phyloP scores from a whole-genome alignment of 75 land plant species.

The Cryptomeria japonica region DNA sequence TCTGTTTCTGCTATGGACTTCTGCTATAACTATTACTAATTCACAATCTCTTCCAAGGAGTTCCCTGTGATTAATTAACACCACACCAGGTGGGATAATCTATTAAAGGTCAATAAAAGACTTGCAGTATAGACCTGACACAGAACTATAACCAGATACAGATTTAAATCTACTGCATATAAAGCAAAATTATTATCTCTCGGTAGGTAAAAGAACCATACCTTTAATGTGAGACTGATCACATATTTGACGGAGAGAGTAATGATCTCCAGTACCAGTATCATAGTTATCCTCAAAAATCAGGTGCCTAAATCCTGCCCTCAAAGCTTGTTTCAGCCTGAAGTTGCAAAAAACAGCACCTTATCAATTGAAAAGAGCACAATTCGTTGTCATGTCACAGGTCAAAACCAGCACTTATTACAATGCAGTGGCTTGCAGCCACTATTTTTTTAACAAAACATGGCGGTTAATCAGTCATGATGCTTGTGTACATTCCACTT shows the following conservation, averaged over 20 bases:
- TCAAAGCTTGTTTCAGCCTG: slow-evolving; percentile 78
- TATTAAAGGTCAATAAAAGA: background rate
- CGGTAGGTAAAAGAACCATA: slow-evolving; percentile 5
- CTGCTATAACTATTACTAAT: background rate
- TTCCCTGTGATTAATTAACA: background rate
- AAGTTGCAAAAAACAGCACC: background rate
- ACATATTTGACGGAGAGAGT: slow-evolving; percentile 92
- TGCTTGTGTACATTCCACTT: background rate
- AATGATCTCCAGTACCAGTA: slow-evolving; percentile 96
- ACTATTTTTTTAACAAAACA: background rate
- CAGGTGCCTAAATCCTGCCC: slow-evolving; percentile 79
- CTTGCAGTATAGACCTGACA: background rate
- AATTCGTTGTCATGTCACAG: background rate
- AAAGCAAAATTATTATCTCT: background rate
- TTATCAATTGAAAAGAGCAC: background rate
- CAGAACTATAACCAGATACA: background rate
- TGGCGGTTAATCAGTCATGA: background rate
- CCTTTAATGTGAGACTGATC: slow-evolving; percentile 86
- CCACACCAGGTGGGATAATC: background rate
- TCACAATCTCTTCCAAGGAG: background rate
- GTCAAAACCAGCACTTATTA: background rate
- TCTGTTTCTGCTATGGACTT: background rate
- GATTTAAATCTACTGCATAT: no score
- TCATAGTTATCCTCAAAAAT: slow-evolving; percentile 96
- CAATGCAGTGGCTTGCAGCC: background rate